Percentiles rank a stretch among this genome's conserved stretches.
Evolutionary conservation across 371 early-diverging fungal species (phyloP).

Genomic region (Gilbertella persicaria): DNA sequence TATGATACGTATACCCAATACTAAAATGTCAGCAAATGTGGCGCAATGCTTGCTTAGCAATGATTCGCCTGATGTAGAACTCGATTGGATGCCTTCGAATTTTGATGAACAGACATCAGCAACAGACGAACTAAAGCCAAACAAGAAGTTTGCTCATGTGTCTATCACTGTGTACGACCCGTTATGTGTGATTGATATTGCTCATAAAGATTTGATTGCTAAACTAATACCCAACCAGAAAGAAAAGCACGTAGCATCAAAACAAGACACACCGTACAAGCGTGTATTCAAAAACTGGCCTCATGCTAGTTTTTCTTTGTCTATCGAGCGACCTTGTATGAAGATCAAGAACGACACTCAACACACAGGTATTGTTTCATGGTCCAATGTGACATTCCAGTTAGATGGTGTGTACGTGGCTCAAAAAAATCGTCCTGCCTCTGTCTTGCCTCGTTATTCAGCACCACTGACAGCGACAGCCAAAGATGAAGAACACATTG

Average conservation of each 20-base stretch:
- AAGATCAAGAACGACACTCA: constrained; percentile 3
- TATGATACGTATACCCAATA: not conserved
- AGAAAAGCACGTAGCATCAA: not conserved
- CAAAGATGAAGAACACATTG: constrained; percentile 4
- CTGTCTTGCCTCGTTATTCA: constrained; percentile 20
- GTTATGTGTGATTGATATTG: constrained; percentile 6
- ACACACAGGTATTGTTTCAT: constrained; percentile 16
- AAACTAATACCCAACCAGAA: constrained; percentile 1
- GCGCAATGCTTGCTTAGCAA: not conserved
- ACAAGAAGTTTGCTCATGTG: constrained; percentile 12
- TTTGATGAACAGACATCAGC: not conserved
- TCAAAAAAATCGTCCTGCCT: constrained; percentile 12
- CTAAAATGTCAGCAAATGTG: not conserved
- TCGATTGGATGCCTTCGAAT: not conserved
- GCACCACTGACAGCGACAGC: not conserved
- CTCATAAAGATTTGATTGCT: not conserved
- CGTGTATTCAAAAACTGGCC: not conserved
- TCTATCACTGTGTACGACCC: constrained; percentile 12
- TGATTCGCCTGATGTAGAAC: not conserved
- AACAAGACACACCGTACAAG: not conserved
- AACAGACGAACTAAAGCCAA: constrained; percentile 17
- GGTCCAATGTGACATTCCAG: constrained; percentile 17
- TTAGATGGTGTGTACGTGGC: constrained; percentile 23
- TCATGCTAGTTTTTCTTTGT: constrained; percentile 6
- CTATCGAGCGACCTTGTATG: constrained; percentile 17